phyloP scores from a whole-genome alignment of 176 grass and related monocot species.

The Poa annua region DNA sequence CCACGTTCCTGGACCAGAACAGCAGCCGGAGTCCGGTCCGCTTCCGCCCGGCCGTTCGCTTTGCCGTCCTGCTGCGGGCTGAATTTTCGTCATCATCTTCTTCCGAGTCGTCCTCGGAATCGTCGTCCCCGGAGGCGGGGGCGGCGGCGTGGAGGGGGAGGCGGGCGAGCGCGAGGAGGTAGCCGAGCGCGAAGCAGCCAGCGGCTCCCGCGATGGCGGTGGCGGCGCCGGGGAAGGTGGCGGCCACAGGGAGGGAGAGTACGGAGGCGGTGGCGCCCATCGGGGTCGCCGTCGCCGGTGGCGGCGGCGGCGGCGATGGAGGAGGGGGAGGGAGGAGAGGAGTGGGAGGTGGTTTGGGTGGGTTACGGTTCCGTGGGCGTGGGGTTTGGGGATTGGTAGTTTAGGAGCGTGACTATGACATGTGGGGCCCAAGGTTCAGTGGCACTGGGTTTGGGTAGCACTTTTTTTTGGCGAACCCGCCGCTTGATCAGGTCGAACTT shows the following conservation, averaged over 20 bases:
- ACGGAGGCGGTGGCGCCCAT: conserved; percentile 52
- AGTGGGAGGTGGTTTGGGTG: not conserved
- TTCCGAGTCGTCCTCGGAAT: conserved; percentile 53
- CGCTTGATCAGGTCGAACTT: not conserved
- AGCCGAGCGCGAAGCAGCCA: conserved; percentile 88
- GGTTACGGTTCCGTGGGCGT: not conserved
- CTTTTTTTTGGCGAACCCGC: not conserved
- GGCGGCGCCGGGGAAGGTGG: conserved; percentile 46
- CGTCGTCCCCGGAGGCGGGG: conserved; percentile 12
- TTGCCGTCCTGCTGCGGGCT: conserved; percentile 18
- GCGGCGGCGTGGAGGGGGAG: conserved; percentile 25
- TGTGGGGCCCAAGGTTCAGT: not conserved
- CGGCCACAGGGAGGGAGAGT: conserved; percentile 34
- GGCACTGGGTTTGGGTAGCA: not conserved
- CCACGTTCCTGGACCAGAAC: conserved; percentile 58
- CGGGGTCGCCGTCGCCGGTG: conserved; percentile 46
- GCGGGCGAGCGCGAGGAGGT: conserved; percentile 59
- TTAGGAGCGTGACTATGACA: not conserved
- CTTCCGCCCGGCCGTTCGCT: conserved; percentile 36
- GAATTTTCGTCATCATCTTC: conserved; percentile 71
- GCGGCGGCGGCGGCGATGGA: conserved; percentile 40
- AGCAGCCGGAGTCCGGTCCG: conserved; percentile 53
- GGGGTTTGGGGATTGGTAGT: conserved; percentile 16
- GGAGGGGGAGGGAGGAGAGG: not conserved
- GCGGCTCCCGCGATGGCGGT: conserved; percentile 60